Evolutionary conservation across 768 basidiomycete genomes (phyloP), one percentile per base, ranked within the genome.

Genomic region (Phanerodontia chrysosporium): DNA sequence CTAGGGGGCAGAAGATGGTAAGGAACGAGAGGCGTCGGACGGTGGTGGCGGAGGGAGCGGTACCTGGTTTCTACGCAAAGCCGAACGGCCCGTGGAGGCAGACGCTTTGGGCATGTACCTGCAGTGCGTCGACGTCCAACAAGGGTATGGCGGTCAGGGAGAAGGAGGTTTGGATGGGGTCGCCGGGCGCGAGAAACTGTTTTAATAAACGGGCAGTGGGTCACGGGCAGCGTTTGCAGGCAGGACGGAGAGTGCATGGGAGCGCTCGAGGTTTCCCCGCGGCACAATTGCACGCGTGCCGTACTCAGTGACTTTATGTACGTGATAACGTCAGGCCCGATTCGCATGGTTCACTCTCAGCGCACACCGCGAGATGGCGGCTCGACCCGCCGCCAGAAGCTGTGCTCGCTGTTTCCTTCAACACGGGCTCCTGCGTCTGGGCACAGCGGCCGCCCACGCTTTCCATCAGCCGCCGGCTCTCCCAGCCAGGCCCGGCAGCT

Each of bases 61-160:
- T 54, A 85, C 90, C 80, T 92, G 90, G 68, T 92, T 92, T 72
- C 90, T 80, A 49, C 90, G 85, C 58, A 92, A 80, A 45, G 89
- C 83, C 57, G 87, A 80, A 22, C 87, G 81, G 66, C 71, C 76
- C 45, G 80, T 74, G 24, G 77, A 72, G 58, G 73, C 74, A 10
- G 80, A 76, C 5, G 78, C 77, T 70, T 90, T 91, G 51, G 90
- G 90, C 90, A 92, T 92, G 56, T 58, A 21, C 29, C 39, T 28
- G 45, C 45, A 36, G 52, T 24, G 46, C 21, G 30, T 6, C 8
- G 22, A n/a, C 7, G n/a, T n/a, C n/a, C n/a, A n/a, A 53, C 25
- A 49, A 32, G 51, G 29, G 53, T 45, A 25, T 49, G 45, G 27
- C 45, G 51, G 49, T n/a, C 30, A 46, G 16, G 32, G 36, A 29